Base-by-base conservation (phyloP, 129 eudicot genomes). In the Flaveria linearis region DNA sequence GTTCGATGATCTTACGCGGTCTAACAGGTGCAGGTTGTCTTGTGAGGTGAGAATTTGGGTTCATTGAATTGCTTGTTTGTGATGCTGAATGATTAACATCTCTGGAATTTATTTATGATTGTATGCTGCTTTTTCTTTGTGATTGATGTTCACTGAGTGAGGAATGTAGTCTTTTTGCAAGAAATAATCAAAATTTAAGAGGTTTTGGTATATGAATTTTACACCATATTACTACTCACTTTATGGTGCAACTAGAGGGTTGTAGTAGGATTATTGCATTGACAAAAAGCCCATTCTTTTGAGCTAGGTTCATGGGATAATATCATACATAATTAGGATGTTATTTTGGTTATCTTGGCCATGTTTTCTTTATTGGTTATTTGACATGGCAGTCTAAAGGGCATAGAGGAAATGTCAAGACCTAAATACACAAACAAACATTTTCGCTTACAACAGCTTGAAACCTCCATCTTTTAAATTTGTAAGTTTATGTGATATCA, bases 371-470 rank as follows among this genome's bases (percentile, higher is more conserved):
- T 43, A 14, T 80, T 62, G 43, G 1, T 76, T 33, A 1, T 49
- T 5, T 84, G 61, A 65, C 69, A 64, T 80, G 56, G 77, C 86
- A 92, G 91, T 77, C 66, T 68, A 67, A 70, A 41, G 85, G 84
- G 79, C 86, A 66, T 17, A 85, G 79, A 52, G 81, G 73, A 75
- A 47, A 36, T 50, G 49, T 47, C 46, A 49, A 17, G 81, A 73
- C 57, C 53, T 42, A 45, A 25, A 53, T 10, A 78, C 75, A 64
- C 25, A 70, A 14, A 17, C 81, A 52, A 76, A 55, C 65, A 73
- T 87, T 76, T 30, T 47, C 36, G 87, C 91, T 68, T 90, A 87
- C 76, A 85, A 85, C 82, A 87, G 96, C 56, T 75, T 93, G 62
- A 87, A 68, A 77, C 55, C 72, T 7, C 88, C 88, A 33, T 91